phyloP scores from a whole-genome alignment of 129 eudicot species.

The Scalesia atractyloides region DNA sequence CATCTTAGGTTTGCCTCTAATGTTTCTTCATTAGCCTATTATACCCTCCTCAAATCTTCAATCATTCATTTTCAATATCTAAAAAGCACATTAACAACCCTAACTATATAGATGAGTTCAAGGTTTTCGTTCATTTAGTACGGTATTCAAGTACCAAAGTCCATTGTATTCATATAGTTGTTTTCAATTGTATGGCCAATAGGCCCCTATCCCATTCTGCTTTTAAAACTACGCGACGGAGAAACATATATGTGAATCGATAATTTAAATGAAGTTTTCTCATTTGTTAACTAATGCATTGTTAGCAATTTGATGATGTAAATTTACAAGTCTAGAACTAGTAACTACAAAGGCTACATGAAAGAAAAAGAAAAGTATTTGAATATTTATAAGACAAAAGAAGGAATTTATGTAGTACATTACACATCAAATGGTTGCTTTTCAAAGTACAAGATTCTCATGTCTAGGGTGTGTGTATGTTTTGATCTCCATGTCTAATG shows the following conservation, averaged over 20 bases:
- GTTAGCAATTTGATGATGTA: neutral
- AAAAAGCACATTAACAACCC: neutral
- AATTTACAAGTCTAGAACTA: neutral
- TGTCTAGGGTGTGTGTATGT: constrained; percentile 34
- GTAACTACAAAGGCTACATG: neutral
- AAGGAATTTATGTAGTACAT: constrained; percentile 39
- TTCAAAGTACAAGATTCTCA: constrained; percentile 63
- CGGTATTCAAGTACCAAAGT: neutral
- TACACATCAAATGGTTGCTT: constrained; percentile 41
- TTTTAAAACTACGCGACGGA: neutral
- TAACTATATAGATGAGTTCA: neutral
- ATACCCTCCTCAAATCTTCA: neutral
- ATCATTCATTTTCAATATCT: constrained; percentile 2
- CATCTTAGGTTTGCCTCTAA: constrained; percentile 33
- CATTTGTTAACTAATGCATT: neutral
- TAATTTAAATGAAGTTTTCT: neutral
- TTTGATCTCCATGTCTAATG: constrained; percentile 31
- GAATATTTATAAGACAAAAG: constrained; percentile 19
- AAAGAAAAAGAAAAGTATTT: neutral
- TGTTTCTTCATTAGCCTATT: constrained; percentile 17
- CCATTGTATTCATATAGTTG: neutral
- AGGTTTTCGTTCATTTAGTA: neutral
- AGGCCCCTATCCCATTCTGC: neutral
- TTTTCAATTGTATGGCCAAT: too few species aligned
- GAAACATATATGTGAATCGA: neutral